Evolutionary conservation across 1,284 basidiomycete genomes (phyloP).

Genomic region (Anthracocystis panici-leucophaei): DNA sequence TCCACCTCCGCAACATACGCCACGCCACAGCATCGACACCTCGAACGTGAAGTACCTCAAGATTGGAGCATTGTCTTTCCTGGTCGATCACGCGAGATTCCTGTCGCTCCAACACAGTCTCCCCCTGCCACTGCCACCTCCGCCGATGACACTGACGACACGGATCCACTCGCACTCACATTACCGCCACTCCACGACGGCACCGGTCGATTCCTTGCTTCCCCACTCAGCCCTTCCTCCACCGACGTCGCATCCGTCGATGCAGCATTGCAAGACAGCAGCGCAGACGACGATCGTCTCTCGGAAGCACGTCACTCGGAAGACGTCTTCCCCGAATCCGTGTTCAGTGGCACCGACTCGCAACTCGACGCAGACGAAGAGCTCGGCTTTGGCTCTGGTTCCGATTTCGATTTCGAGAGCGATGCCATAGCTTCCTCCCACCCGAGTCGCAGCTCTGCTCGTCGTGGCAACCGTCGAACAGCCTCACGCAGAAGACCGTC

Average conservation of each 20-base stretch:
- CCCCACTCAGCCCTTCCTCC: slow-evolving; percentile 34
- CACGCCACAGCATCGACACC: slow-evolving; percentile 13
- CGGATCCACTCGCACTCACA: slow-evolving; percentile 33
- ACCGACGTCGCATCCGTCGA: slow-evolving; percentile 26
- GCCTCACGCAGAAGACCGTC: slow-evolving; percentile 27
- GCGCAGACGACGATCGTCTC: slow-evolving; percentile 20
- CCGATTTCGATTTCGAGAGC: slow-evolving; percentile 50
- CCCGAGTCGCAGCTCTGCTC: slow-evolving; percentile 32
- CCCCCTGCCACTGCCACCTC: not conserved
- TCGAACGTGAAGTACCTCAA: slow-evolving; percentile 21
- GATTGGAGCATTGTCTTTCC: slow-evolving; percentile 56
- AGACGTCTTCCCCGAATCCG: slow-evolving; percentile 33
- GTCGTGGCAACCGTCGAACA: slow-evolving; percentile 12
- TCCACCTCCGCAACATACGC: slow-evolving; percentile 12
- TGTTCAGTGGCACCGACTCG: slow-evolving; percentile 40
- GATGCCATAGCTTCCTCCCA: slow-evolving; percentile 44
- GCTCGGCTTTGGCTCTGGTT: slow-evolving; percentile 49
- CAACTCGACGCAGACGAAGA: slow-evolving; percentile 51
- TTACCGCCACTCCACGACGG: slow-evolving; percentile 46
- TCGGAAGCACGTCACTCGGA: slow-evolving; percentile 31
- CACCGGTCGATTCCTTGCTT: slow-evolving; percentile 45
- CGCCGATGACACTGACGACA: slow-evolving; percentile 16
- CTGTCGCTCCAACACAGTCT: slow-evolving; percentile 7
- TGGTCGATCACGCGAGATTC: slow-evolving; percentile 29
- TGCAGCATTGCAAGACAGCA: slow-evolving; percentile 21